Conservation (phyloP, 2,329 filamentous ascomycete genomes). For the Aotearoamyces nothofagi region DNA sequence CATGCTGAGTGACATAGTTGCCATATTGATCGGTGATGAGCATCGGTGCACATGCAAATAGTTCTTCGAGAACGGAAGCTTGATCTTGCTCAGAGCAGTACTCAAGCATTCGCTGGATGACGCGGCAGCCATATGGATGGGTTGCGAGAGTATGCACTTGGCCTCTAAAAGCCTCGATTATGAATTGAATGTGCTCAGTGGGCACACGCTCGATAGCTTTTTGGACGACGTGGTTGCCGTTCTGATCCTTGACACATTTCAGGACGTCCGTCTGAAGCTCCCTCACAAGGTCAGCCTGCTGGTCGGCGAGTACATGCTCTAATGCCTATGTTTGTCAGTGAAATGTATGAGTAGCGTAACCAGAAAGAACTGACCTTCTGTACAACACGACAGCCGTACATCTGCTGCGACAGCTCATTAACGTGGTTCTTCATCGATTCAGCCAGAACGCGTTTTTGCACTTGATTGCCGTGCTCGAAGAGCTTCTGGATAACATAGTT, state of each 20-base stretch:
- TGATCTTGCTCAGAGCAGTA: slow-evolving; percentile 60
- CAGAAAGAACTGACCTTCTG: slow-evolving; percentile 54
- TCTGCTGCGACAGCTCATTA: slow-evolving; percentile 63
- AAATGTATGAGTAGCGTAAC: neutral
- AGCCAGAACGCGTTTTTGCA: slow-evolving; percentile 78
- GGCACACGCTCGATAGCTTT: slow-evolving; percentile 78
- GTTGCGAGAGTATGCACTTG: slow-evolving; percentile 60
- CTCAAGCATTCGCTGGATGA: slow-evolving; percentile 86
- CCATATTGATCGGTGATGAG: slow-evolving; percentile 82
- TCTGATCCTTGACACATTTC: slow-evolving; percentile 68
- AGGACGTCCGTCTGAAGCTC: slow-evolving; percentile 69
- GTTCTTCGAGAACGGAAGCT: slow-evolving; percentile 57
- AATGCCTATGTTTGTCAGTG: slow-evolving; percentile 47
- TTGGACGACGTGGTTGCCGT: slow-evolving; percentile 94
- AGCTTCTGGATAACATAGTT: slow-evolving; percentile 98
- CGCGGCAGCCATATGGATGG: slow-evolving; percentile 79
- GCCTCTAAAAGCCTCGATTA: slow-evolving; percentile 66
- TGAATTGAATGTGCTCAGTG: slow-evolving; percentile 65
- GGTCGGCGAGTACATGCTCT: slow-evolving; percentile 80
- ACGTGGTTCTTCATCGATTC: slow-evolving; percentile 81
- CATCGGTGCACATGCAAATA: slow-evolving; percentile 54
- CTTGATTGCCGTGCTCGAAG: slow-evolving; percentile 88
- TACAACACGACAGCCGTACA: slow-evolving; percentile 90
- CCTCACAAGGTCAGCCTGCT: slow-evolving; percentile 69
- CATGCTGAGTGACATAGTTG: slow-evolving; percentile 92